Evolutionary conservation across 176 grass and related monocot species (phyloP).

Genomic region (Bolboschoenus planiculmis): DNA sequence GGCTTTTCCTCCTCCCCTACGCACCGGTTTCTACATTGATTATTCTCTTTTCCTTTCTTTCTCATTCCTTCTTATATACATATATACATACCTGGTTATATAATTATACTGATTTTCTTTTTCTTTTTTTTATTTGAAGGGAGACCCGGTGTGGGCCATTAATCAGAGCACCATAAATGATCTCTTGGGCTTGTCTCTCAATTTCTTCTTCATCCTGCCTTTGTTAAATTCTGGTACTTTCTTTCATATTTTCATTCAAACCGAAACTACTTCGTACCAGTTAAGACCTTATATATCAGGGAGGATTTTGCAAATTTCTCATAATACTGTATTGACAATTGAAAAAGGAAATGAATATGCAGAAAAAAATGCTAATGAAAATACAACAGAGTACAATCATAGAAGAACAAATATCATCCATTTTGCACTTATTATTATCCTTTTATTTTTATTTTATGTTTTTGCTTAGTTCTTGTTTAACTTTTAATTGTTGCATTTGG

Average conservation of each 20-base stretch:
- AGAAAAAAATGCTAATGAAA: too few species aligned
- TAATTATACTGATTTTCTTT: too few species aligned
- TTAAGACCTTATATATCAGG: neutral
- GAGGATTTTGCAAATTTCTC: neutral
- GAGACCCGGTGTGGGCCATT: slow-evolving; percentile 75
- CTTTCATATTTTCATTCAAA: neutral
- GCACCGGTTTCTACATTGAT: slow-evolving; percentile 40
- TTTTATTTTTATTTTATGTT: too few species aligned
- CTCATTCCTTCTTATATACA: neutral
- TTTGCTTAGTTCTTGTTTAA: neutral
- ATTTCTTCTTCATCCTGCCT: slow-evolving; percentile 91
- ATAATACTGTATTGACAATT: neutral
- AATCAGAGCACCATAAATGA: slow-evolving; percentile 54
- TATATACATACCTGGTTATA: too few species aligned
- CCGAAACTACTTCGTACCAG: too few species aligned
- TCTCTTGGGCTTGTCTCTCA: slow-evolving; percentile 64
- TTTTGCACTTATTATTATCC: neutral
- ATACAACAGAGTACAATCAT: too few species aligned
- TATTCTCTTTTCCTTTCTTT: neutral
- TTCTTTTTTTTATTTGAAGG: too few species aligned
- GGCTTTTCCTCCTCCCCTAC: slow-evolving; percentile 88
- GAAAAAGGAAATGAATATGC: too few species aligned
- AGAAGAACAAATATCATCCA: too few species aligned
- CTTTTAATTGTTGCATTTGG: slow-evolving; percentile 23
- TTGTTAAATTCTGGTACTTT: slow-evolving; percentile 56